Percentiles rank a stretch among this genome's conserved stretches.
Conservation (phyloP, 495 filamentous ascomycete genomes). For the Darksidea phi region DNA sequence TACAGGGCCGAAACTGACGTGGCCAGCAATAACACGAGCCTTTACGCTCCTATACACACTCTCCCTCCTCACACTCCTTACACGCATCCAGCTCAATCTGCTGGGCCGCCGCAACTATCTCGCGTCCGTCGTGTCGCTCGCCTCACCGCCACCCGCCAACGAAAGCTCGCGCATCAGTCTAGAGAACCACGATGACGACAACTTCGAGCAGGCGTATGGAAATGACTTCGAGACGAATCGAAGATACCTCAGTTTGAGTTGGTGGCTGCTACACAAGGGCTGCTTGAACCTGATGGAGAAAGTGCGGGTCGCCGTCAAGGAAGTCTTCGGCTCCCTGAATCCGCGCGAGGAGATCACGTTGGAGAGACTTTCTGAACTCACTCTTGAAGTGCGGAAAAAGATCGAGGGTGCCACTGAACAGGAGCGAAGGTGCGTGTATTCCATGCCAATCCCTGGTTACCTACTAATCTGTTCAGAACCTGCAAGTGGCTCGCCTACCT, state of each 20-base stretch:
- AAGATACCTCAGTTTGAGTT: slow-evolving; percentile 91
- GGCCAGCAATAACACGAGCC: slow-evolving; percentile 77
- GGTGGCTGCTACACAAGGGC: slow-evolving; percentile 94
- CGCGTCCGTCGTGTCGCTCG: slow-evolving; percentile 86
- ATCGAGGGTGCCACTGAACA: slow-evolving; percentile 75
- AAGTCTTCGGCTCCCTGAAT: slow-evolving; percentile 80
- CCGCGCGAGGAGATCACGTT: slow-evolving; percentile 85
- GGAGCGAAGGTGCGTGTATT: slow-evolving; percentile 56
- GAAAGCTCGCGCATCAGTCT: slow-evolving; percentile 70
- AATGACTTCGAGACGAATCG: slow-evolving; percentile 93
- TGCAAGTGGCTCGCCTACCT: slow-evolving; percentile 80
- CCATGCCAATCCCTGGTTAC: slow-evolving; percentile 1
- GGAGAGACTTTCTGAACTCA: slow-evolving; percentile 72
- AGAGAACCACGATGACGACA: slow-evolving; percentile 85
- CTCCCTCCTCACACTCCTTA: slow-evolving; percentile 84
- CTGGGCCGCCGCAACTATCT: slow-evolving; percentile 93
- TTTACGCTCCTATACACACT: slow-evolving; percentile 91
- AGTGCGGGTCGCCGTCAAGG: slow-evolving; percentile 75
- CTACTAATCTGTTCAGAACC: slow-evolving; percentile 39
- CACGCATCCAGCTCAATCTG: slow-evolving; percentile 93
- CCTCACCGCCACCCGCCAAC: slow-evolving; percentile 53
- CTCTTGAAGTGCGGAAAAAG: slow-evolving; percentile 71
- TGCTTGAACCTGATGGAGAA: slow-evolving; percentile 77
- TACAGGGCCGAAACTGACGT: slow-evolving; percentile 8
- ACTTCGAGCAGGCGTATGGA: slow-evolving; percentile 73